A percentile compares a stretch with the other conserved stretches of the same genome.
Evolutionary conservation across 176 grass and related monocot species (phyloP).

Genomic region (Musa beccarii): DNA sequence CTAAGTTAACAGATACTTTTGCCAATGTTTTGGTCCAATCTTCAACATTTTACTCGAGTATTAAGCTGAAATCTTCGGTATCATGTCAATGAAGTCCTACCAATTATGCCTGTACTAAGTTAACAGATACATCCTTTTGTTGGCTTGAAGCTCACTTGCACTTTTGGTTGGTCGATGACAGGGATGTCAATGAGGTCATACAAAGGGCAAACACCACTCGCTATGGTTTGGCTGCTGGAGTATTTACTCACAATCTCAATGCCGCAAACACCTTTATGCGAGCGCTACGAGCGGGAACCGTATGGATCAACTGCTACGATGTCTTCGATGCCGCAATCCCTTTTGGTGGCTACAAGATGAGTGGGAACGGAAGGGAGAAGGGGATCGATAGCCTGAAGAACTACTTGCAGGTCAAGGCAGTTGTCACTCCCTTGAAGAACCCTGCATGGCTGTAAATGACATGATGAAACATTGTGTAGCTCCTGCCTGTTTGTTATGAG

Average conservation of each 20-base stretch:
- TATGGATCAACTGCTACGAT: constrained; percentile 83
- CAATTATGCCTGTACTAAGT: too few species aligned
- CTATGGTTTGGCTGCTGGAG: constrained; percentile 71
- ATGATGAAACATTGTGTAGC: not conserved
- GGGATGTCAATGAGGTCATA: constrained; percentile 70
- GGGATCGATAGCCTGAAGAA: constrained; percentile 59
- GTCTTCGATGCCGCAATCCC: constrained; percentile 77
- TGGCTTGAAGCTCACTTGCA: too few species aligned
- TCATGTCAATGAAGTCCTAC: not conserved
- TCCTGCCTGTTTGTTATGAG: not conserved
- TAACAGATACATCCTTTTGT: too few species aligned
- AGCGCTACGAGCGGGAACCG: constrained; percentile 49
- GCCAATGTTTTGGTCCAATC: too few species aligned
- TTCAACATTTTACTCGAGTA: not conserved
- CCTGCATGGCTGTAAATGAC: constrained; percentile 59
- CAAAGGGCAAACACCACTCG: constrained; percentile 40
- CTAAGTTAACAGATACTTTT: too few species aligned
- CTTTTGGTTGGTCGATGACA: constrained; percentile 5
- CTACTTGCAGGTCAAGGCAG: constrained; percentile 85
- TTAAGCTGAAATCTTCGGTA: not conserved
- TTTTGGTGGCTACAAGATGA: constrained; percentile 90
- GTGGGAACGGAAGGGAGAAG: constrained; percentile 71
- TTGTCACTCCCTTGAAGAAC: constrained; percentile 63
- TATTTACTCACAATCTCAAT: constrained; percentile 69
- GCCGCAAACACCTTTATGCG: constrained; percentile 63